Base-by-base conservation (phyloP, 805 yeast genomes). In the Monosporozyma servazzii region DNA sequence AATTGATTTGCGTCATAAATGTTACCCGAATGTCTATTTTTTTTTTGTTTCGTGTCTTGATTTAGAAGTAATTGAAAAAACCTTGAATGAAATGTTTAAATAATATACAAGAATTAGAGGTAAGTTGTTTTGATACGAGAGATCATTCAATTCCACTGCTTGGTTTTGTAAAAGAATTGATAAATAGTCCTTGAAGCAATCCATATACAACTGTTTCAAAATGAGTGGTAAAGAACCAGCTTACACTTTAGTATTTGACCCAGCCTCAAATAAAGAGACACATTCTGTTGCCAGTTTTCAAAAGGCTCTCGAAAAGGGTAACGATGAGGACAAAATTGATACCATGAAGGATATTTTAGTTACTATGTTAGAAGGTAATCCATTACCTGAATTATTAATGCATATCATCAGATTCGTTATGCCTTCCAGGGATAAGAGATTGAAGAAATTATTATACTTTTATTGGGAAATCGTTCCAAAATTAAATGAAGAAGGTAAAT, bases 401-500 rank as follows among this genome's bases (percentile, higher is more conserved):
- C 96, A 90, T 67, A 87, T 93, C 59, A 91, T 93, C 63, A 83
- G 99, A 64, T 95, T 88, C 64, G 91, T 95, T 53, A 89, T 93
- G 97, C 99, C 99, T 15, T 87, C 96, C 17, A 86, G 77, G 63
- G 81, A 84, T 71, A 95, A 93, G 71, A 86, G 83, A 62, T 80
- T 95, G 70, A 93, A 93, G 76, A 93, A 90, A 70, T 76, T 93
- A 65, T 75, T 95, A 56, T 93, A 91, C 64, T 87, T 88, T 63
- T 93, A 93, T 74, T 93, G 98, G 98, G 99, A 93, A 70, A 88
- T 91, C 51, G 95, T 96, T 66, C 95, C 96, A 51, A 95, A 95
- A 71, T 75, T 85, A 58, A 95, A 88, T 60, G 75, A 77, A 37
- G 85, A 85, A 49, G 98, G 98, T 3, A 88, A 88, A 68, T 79